Percentiles rank a stretch among this genome's conserved stretches.
Conservation (phyloP, 2,329 filamentous ascomycete genomes). For the Fusarium sp. region DNA sequence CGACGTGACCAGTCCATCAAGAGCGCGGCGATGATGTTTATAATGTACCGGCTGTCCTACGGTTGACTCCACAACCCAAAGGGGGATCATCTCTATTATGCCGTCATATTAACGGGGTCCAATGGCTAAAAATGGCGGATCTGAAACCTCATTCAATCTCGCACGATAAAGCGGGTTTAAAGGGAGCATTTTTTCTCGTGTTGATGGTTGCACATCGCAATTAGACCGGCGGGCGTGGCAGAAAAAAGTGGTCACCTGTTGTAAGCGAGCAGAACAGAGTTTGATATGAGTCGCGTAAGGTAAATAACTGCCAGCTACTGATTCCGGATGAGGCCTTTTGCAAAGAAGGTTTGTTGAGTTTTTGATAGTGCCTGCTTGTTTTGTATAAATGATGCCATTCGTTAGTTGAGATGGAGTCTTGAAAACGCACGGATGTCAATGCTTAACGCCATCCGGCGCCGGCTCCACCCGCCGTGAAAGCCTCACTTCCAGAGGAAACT, state of each 20-base stretch:
- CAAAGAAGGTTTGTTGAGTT: constrained; percentile 5
- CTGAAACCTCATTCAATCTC: constrained; percentile 34
- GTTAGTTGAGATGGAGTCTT: neutral
- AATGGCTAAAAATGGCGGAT: constrained; percentile 23
- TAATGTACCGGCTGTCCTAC: constrained; percentile 9
- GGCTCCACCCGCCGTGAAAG: neutral
- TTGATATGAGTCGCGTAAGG: constrained; percentile 20
- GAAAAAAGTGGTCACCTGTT: neutral
- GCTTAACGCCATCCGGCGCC: constrained; percentile 11
- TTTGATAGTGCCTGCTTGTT: neutral
- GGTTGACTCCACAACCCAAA: constrained; percentile 28
- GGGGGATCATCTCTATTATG: constrained; percentile 36
- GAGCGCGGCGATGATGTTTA: constrained; percentile 5
- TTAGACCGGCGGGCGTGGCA: constrained; percentile 4
- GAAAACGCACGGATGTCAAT: constrained; percentile 3
- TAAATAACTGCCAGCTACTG: neutral
- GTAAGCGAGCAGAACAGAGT: constrained; percentile 9
- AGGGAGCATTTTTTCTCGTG: constrained; percentile 28
- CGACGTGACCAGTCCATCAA: neutral
- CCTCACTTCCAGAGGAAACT: neutral
- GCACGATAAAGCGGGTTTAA: constrained; percentile 20
- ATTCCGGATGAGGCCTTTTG: neutral
- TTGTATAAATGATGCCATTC: constrained; percentile 13
- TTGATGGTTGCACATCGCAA: constrained; percentile 33
- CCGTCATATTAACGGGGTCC: constrained; percentile 33